Base-by-base conservation (phyloP, 2,329 filamentous ascomycete species). In the Fusarium sp. region DNA sequence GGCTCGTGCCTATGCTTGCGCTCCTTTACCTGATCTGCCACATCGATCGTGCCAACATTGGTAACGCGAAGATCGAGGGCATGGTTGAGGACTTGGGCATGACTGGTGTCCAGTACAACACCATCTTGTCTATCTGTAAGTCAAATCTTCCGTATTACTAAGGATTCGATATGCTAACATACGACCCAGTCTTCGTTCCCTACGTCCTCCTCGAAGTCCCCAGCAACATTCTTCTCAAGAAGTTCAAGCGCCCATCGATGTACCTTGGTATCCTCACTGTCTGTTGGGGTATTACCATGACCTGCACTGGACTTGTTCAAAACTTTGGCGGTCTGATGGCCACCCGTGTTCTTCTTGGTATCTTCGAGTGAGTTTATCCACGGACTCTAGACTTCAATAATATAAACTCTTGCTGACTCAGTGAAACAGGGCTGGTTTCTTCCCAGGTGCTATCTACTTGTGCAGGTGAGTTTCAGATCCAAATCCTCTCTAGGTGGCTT, bases 361-460 rank as follows among this genome's bases (percentile, higher is more conserved):
- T 92, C 15, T 85, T 85, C 11, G 91, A 94, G 77, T 73, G 13
- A 58, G 71, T 69, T 11, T 23, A 25, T 11, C 4, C 15, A 6
- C 6, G 17, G 10, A 10, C 6, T 78, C 8, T 9, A 10, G 8
- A 13, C 7, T 33, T 4, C 14, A 2, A 18, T 7, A 11, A 18
- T 51, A 9, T 13, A 15, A 13, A 27, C 11, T 27, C 25, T 7
- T 21, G 13, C 59, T 70, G 43, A 66, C 47, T 15, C 6, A 0
- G 7, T 27, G n/a, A 39, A 46, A 45, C 14, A 72, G 71, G 33
- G 87, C 91, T 4, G 91, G 91, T 4, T 82, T 93, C 0, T 92
- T 91, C 70, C 90, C 90, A 0, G 89, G 88, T 4, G 85, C 92
- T 4, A 90, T 90, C 59, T 94, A 92, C 74, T 92, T 92, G 71